Evolutionary conservation across 805 yeast genomes (phyloP).

Genomic region (Zygosaccharomyces pseudorouxii): DNA sequence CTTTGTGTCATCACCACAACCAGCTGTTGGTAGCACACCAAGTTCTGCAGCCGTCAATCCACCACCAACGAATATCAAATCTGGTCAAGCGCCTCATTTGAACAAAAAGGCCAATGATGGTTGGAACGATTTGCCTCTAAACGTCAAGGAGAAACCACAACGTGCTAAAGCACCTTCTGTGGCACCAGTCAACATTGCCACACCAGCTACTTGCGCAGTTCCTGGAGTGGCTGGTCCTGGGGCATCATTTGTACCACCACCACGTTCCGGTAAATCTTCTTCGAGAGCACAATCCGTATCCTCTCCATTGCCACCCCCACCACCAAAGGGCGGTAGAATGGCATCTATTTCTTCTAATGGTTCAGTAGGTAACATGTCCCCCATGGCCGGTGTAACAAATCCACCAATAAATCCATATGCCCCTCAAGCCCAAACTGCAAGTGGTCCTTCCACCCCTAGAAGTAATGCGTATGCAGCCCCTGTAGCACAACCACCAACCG

Average conservation of each 20-base stretch:
- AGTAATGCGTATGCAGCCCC: slow-evolving; percentile 18
- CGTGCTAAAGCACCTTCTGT: slow-evolving; percentile 39
- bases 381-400: slow-evolving; percentile 3
- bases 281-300: slow-evolving; percentile 25
- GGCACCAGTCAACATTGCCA: slow-evolving; percentile 26
- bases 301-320: slow-evolving; percentile 22
- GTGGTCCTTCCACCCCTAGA: slow-evolving; percentile 8
- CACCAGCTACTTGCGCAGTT: slow-evolving; percentile 10
- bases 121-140: slow-evolving; percentile 36
- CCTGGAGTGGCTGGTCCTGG: slow-evolving; percentile 13
- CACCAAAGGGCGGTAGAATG: slow-evolving; percentile 17
- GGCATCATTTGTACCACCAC: slow-evolving; percentile 26
- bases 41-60: slow-evolving; percentile 35
- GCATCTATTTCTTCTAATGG: slow-evolving; percentile 17
- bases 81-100: slow-evolving; percentile 36
- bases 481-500: slow-evolving; percentile 17
- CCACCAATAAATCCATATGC: slow-evolving; percentile 19
- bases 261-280: slow-evolving; percentile 17
- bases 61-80: slow-evolving; percentile 35
- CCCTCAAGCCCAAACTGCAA: slow-evolving; percentile 5
- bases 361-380: slow-evolving; percentile 8
- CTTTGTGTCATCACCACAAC: slow-evolving; percentile 20
- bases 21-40: slow-evolving; percentile 43
- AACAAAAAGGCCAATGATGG: slow-evolving; percentile 37
- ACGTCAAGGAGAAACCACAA: slow-evolving; percentile 29